Evolutionary conservation across 2,329 filamentous ascomycete species (phyloP), one percentile per base, ranked within the genome.

Genomic region (Drechslerella coelobrocha): DNA sequence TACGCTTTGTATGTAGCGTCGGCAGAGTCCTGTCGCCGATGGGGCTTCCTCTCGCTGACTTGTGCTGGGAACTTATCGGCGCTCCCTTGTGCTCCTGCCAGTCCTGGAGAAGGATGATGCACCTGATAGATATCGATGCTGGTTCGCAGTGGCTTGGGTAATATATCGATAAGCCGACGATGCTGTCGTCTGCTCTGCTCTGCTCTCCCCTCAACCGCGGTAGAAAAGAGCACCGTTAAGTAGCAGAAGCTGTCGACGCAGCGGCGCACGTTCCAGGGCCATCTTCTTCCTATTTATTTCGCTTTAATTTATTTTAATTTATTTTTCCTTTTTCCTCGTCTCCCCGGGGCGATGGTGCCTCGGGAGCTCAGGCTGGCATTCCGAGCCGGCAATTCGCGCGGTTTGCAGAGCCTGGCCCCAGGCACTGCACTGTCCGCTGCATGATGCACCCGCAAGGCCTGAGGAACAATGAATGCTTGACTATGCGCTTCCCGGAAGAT

Each of bases 351-450:
- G n/a, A 24, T 23, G 10, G 39, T 61, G 39, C 61, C 60, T 60
- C 63, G 63, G 63, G 56, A 68, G 55, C 39, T 61, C 47, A 68
- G 63, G 50, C 56, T 68, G 43, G 56, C 39, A 54, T 68, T 68
- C 63, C 63, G 63, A 68, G 63, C 55, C 63, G 63, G 63, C 54
- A 61, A 68, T 45, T 53, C 27, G 45, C 41, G 26, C 37, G 19
- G 17, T 24, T 17, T 43, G 31, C 24, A 51, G 9, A 27, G 14
- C 6, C 39, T n/a, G 14, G 21, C 27, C 45, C 23, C 17, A 48
- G 43, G 7, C 23, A 39, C 34, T 39, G 34, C 17, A n/a, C 34
- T 14, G n/a, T n/a, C n/a, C n/a, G n/a, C n/a, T n/a, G n/a, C n/a
- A n/a, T n/a, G n/a, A n/a, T n/a, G n/a, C n/a, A n/a, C n/a, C n/a